Base-by-base conservation (phyloP, 148 eudicot species). In the Silene uniflora region DNA sequence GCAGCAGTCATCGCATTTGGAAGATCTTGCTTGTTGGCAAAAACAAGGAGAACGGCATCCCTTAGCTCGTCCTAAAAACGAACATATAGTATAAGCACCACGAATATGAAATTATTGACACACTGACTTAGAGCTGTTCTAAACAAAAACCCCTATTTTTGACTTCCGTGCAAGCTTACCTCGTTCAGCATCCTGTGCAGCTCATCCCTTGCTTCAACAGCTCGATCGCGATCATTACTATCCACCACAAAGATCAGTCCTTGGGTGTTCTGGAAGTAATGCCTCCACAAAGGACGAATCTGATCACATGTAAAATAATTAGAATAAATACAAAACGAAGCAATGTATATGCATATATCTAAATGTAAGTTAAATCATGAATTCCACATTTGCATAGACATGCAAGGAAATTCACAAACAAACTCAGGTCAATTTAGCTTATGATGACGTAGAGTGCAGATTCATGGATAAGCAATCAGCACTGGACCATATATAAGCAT, bases 1-100 rank as follows among this genome's bases (percentile, higher is more conserved):
- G 91, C 88, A 73, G 88, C 91, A 75, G 85, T 87, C 90, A 87
- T 87, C 12, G 93, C 90, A 83, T 89, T 89, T 27, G 93, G 93
- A 71, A 87, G 89, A 87, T 89, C 93, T 83, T 89, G 93, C 77
- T 89, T 89, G 90, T 89, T 89, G 14, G 93, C 93, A 83, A 89
- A 89, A 5, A 87, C 93, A 44, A 87, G 84, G 12, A 89, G 79
- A 11, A 89, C 90, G 8, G 93, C 93, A 84, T 89, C 90, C 85
- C 90, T 89, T 78, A 89, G 73, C 81, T 89, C 90, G 76, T 89
- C 93, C 93, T 87, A 67, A 23, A 69, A 13, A 73, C n/a, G 76
- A 44, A 68, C 54, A 67, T 7, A 21, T 7, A 29, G 11, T 17
- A 67, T n/a, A 44, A 66, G 7, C 59, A 73, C 24, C 66, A 74